These are phyloP conservation scores for Globisporangium polare DNA, from an alignment of 352 stramenopile genomes.

Conservation along the genomic window DNA sequence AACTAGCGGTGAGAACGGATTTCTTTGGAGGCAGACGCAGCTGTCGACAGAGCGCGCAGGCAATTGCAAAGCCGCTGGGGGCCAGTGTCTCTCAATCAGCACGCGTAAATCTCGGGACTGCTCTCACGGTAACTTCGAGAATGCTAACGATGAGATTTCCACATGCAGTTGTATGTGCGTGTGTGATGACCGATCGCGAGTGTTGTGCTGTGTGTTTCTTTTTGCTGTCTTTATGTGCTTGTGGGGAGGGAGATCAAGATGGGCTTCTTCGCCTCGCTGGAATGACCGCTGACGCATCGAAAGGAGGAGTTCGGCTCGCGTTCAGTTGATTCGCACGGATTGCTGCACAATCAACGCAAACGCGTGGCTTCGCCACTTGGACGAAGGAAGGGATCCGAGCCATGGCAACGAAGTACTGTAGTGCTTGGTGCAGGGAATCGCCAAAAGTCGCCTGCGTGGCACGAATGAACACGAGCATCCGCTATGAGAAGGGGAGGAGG, in stretches of 20 bases:
- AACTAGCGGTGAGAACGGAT: not conserved
- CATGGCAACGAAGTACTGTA: too few relatives aligned
- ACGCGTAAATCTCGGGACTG: not conserved
- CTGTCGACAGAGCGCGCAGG: not conserved
- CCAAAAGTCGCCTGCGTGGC: too few relatives aligned
- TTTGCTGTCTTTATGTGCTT: too few relatives aligned
- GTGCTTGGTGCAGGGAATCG: too few relatives aligned
- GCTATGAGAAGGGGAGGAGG: not conserved
- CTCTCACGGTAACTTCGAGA: not conserved
- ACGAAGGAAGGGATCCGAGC: too few relatives aligned
- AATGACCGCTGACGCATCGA: too few relatives aligned
- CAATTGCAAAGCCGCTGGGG: not conserved
- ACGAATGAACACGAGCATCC: not conserved
- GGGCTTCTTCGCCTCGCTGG: too few relatives aligned
- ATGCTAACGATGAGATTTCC: slow-evolving; percentile 1
- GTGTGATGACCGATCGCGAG: not conserved
- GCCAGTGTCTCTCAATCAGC: not conserved
- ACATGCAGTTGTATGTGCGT: not conserved
- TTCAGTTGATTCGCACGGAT: too few relatives aligned
- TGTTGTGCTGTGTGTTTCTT: not conserved
- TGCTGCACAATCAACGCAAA: too few relatives aligned
- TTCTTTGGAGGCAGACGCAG: slow-evolving; percentile 1
- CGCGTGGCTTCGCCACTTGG: too few relatives aligned
- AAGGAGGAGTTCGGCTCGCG: too few relatives aligned
- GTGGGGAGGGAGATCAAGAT: too few relatives aligned